Evolutionary conservation across 306 rosid species (phyloP), one percentile per base, ranked within the genome.

Genomic region (Lathyrus aphaca): DNA sequence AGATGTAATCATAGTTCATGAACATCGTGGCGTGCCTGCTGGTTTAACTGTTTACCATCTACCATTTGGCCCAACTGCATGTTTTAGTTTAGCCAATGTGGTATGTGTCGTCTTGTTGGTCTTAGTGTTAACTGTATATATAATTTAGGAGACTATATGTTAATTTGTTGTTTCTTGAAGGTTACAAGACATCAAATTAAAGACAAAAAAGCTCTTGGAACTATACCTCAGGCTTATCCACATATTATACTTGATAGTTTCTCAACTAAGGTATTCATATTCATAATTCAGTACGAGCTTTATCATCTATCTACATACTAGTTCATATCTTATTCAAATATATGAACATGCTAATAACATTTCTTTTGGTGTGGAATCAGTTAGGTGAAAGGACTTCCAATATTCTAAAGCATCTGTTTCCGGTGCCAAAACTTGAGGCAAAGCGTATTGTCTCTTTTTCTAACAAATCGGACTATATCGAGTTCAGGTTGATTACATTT

Each of bases 21-120:
- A 94, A 77, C 97, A 94, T 82, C 96, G 97, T 42, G 98, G 96
- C 68, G 89, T 85, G 42, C 98, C 98, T 11, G 95, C 85, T 87
- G 95, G 95, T 64, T 80, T 94, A 74, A 87, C 86, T 65, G 83
- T 90, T 72, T 82, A 87, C 80, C 96, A 94, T 79, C 80, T 90
- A 29, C 97, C 98, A 53, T 90, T 74, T 77, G 98, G 98, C 58
- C 98, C 98, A 62, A 90, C 97, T 51, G 97, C 97, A 66, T 88
- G 86, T 86, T 94, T 94, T 82, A 92, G 88, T 64, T 82, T 94
- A 66, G 76, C 57, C 79, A 90, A 94, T 44, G 97, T 90, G 88
- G 98, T 89, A 81, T 71, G 97, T 85, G 50, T n/a, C n/a, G n/a
- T n/a, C n/a, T n/a, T n/a, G n/a, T 38, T 63, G 18, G 66, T 62